Conservation (phyloP, 306 rosid genomes). For the Pyrus betulifolia region DNA sequence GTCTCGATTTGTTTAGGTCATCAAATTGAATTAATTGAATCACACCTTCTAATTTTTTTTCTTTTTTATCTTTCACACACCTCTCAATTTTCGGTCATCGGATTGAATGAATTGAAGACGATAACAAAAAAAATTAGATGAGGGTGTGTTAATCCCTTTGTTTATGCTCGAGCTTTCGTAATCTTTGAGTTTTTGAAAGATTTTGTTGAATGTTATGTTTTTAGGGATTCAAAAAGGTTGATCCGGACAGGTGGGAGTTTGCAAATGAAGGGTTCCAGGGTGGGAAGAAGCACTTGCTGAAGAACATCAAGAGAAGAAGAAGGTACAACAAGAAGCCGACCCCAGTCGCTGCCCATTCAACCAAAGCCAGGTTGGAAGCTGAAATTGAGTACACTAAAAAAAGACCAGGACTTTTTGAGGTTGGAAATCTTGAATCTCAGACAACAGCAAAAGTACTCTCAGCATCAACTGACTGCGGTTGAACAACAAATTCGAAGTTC, state of each 20-base stretch:
- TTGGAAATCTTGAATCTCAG: constrained; percentile 59
- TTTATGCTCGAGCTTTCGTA: neutral
- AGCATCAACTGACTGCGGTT: constrained; percentile 30
- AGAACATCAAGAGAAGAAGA: constrained; percentile 71
- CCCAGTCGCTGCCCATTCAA: constrained; percentile 1
- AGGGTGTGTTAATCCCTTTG: too few relatives aligned
- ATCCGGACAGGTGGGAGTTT: constrained; percentile 87
- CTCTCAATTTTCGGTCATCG: too few relatives aligned
- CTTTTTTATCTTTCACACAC: too few relatives aligned
- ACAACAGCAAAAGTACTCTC: constrained; percentile 51
- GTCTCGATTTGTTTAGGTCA: neutral
- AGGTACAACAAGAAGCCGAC: constrained; percentile 38
- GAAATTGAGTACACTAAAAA: constrained; percentile 55
- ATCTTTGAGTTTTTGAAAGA: neutral
- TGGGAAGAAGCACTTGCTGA: constrained; percentile 83
- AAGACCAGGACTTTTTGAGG: constrained; percentile 51
- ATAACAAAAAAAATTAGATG: too few relatives aligned
- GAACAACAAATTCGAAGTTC: constrained; percentile 47
- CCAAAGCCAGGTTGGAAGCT: constrained; percentile 35
- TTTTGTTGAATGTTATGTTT: neutral
- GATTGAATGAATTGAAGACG: too few relatives aligned
- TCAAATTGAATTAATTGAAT: too few relatives aligned
- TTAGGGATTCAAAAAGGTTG: constrained; percentile 88
- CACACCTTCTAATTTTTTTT: too few relatives aligned
- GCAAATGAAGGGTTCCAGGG: constrained; percentile 78